Conservation (phyloP, 352 stramenopile genomes). For the Phytophthora boehmeriae region DNA sequence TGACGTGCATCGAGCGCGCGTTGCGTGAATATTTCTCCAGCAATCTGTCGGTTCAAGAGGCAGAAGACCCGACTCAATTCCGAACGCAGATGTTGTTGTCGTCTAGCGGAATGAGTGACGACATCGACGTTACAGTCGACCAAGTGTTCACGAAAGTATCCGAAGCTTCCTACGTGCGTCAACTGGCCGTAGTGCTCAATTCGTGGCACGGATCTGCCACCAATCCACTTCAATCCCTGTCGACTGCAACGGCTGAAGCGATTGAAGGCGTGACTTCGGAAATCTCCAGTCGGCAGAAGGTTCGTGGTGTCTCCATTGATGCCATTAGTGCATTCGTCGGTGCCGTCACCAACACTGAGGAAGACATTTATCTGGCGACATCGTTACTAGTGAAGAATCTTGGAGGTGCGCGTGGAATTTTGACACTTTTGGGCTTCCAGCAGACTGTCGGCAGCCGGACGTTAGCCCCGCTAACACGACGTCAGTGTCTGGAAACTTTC, state of each 20-base stretch:
- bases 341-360: background rate
- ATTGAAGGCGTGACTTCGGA: slow-evolving; percentile 50
- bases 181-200: slow-evolving; percentile 50
- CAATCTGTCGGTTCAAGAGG: slow-evolving; percentile 29
- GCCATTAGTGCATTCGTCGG: slow-evolving; percentile 31
- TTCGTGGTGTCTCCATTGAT: slow-evolving; percentile 33
- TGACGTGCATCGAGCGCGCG: slow-evolving; percentile 12
- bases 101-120: slow-evolving; percentile 1
- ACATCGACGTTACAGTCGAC: slow-evolving; percentile 5
- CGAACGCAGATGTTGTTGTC: slow-evolving; percentile 42
- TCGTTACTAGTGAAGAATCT: slow-evolving; percentile 40
- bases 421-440: slow-evolving; percentile 73
- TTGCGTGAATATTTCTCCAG: slow-evolving; percentile 35
- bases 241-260: slow-evolving; percentile 10
- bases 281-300: slow-evolving; percentile 27
- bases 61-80: slow-evolving; percentile 45
- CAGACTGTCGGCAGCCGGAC: slow-evolving; percentile 61
- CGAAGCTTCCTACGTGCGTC: slow-evolving; percentile 35
- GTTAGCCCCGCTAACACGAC: slow-evolving; percentile 54
- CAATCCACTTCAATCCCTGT: slow-evolving; percentile 39
- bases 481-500: slow-evolving; percentile 66
- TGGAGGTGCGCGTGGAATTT: slow-evolving; percentile 57
- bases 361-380: slow-evolving; percentile 8
- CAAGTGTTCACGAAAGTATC: slow-evolving; percentile 29
- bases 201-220: slow-evolving; percentile 38